Evolutionary conservation across 1,139 yeast genomes (phyloP), one percentile per base, ranked within the genome.

Genomic region (Candida mesenterica): DNA sequence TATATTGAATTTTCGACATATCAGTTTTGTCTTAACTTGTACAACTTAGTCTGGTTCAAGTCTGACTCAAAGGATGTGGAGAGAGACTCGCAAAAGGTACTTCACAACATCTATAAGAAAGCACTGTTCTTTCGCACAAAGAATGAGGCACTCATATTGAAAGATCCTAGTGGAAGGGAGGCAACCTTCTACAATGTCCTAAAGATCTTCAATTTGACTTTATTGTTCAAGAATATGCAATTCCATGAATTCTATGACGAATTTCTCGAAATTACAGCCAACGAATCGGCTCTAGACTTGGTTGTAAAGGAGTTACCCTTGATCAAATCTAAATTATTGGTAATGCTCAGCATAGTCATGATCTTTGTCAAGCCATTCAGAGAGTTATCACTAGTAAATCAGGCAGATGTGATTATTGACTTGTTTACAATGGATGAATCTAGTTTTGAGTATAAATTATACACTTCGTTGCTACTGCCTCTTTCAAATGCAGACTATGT

Each of bases 311-410:
- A 39, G 7, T n/a, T 31, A 2, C 40, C 48, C 2, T 15, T 34
- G 3, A 36, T 62, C 32, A 47, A 47, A 32, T 38, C 57, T 3
- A 53, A 50, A 31, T 40, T 63, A 5, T 38, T 63, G 17, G 40
- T 50, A 4, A 49, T 61, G 55, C 55, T 52, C 36, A 55, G 55
- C 4, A 44, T 62, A 7, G 56, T 57, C 3, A 42, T 54, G 19
- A 44, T 64, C 1, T 54, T 61, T 10, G 36, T 56, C 10, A 52
- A 55, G 34, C 65, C 70, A 4, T 62, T 62, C 43, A 55, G 51
- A 30, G 51, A 50, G n/a, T 45, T 64, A 29, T 42, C 57, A 2
- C 49, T 60, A 23, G 35, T 47, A 5, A 53, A 50, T 18, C 40
- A 44, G 12, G 41, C 44, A 20, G 59, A 56, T 31, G 27, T 36